These are phyloP conservation scores for Quercus engelmannii DNA, from an alignment of 306 rosid species.

Conservation along the genomic window DNA sequence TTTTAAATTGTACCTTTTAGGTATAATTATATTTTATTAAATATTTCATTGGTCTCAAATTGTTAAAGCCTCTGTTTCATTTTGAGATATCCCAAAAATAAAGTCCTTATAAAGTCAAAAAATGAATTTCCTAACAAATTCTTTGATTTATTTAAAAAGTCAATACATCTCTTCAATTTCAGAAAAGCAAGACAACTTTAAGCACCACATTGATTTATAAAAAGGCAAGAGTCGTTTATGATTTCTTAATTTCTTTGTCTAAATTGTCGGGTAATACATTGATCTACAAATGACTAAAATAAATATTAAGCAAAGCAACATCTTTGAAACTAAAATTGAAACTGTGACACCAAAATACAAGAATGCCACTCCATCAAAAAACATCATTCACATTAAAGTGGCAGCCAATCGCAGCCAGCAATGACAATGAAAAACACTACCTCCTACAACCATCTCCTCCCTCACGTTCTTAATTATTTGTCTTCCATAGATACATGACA, in stretches of 20 bases:
- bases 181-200: neutral
- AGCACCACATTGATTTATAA: neutral
- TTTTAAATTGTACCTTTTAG: too few relatives aligned
- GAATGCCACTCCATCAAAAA: conserved; percentile 14
- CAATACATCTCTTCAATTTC: neutral
- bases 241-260: neutral
- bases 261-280: neutral
- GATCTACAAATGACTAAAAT: neutral
- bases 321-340: neutral
- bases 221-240: neutral
- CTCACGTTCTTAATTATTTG: conserved; percentile 20
- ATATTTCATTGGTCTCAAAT: too few relatives aligned
- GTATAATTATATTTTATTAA: too few relatives aligned
- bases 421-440: conserved; percentile 24
- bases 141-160: too few relatives aligned
- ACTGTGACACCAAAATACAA: conserved; percentile 7
- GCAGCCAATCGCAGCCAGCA: conserved; percentile 30
- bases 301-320: neutral
- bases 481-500: conserved; percentile 26
- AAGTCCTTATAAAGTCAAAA: too few relatives aligned
- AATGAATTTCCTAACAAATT: too few relatives aligned
- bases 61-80: too few relatives aligned
- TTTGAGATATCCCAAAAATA: too few relatives aligned
- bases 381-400: conserved; percentile 30
- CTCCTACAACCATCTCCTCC: conserved; percentile 31